Evolutionary conservation across 2,329 filamentous ascomycete species (phyloP), one percentile per base, ranked within the genome.

Genomic region (Helotiales sp.): DNA sequence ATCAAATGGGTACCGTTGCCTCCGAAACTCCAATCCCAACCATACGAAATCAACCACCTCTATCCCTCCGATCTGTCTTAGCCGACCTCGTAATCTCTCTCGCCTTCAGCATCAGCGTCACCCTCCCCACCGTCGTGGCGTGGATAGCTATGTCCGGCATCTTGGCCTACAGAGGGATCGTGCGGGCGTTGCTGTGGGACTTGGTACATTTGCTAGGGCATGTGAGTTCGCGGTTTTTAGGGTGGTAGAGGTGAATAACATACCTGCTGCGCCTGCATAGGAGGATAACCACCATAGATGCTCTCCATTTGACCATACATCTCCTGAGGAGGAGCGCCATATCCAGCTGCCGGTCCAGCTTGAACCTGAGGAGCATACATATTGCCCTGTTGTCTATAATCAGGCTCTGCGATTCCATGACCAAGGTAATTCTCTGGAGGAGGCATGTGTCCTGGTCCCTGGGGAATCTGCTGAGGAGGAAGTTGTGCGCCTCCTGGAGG

Each of bases 311-410:
- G 87, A 55, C 87, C 82, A 70, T 92, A 96, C 82, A 97, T 96
- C 62, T 85, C 79, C 50, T 72, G 73, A 66, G 90, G 88, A 46
- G 89, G 83, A 69, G 95, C 91, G 13, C 87, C 89, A 71, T 96
- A 96, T 12, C 84, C 82, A 52, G 84, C 82, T 47, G 84, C 81
- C 12, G 89, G 85, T 49, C 89, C 88, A 13, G 87, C 79, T 65
- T 91, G 90, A 57, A 92, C 89, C 63, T 91, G 87, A 54, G 86
- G 87, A 29, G 88, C 81, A 71, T 96, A 97, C 85, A 96, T 93
- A 69, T 84, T 83, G 44, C 85, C 85, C 69, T 90, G 86, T 66
- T 86, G 84, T 61, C 91, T 88, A 73, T 96, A 96, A 66, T 95
- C 90, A n/a, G 54, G 52, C 66, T 88, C 83, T 54, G 80, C 79